phyloP scores from a whole-genome alignment of 345 rosid species.

The Sisymbrium irio region DNA sequence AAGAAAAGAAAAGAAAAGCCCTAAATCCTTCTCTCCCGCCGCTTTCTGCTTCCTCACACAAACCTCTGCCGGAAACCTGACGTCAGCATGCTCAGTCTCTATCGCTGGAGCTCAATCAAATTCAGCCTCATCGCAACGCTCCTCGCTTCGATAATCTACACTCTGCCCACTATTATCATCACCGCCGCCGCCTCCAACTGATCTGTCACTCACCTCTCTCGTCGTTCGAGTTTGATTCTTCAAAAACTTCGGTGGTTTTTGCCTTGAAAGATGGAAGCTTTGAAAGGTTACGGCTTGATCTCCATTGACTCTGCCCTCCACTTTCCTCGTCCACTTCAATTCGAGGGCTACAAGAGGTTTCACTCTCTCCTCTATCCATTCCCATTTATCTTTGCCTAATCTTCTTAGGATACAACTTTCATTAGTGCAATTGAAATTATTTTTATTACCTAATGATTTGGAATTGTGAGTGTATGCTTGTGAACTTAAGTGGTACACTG shows the following conservation, averaged over 20 bases:
- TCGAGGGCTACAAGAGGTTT: slow-evolving; percentile 45
- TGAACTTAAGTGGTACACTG: not conserved
- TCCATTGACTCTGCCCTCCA: slow-evolving; percentile 39
- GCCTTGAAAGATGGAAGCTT: slow-evolving; percentile 37
- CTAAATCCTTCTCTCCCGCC: slow-evolving; percentile 18
- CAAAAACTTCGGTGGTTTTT: not conserved
- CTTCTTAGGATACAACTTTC: no score
- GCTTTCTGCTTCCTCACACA: not conserved
- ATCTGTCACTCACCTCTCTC: not conserved
- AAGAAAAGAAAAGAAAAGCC: slow-evolving; percentile 7
- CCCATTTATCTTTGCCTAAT: not conserved
- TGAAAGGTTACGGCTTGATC: slow-evolving; percentile 43
- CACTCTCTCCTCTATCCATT: not conserved
- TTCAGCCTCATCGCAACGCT: not conserved
- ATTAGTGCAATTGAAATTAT: no score
- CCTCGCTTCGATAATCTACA: slow-evolving; percentile 9
- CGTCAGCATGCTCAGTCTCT: slow-evolving; percentile 19
- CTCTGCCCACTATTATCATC: slow-evolving; percentile 19
- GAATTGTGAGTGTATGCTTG: not conserved
- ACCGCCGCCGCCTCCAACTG: slow-evolving; percentile 20
- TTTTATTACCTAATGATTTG: no score
- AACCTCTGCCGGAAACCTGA: slow-evolving; percentile 18
- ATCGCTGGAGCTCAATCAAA: slow-evolving; percentile 3
- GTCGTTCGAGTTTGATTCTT: not conserved
- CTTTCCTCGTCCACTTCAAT: slow-evolving; percentile 33